These are phyloP conservation scores for Tuber microsphaerosporum DNA, from an alignment of 495 filamentous ascomycete species.

Conservation along the genomic window DNA sequence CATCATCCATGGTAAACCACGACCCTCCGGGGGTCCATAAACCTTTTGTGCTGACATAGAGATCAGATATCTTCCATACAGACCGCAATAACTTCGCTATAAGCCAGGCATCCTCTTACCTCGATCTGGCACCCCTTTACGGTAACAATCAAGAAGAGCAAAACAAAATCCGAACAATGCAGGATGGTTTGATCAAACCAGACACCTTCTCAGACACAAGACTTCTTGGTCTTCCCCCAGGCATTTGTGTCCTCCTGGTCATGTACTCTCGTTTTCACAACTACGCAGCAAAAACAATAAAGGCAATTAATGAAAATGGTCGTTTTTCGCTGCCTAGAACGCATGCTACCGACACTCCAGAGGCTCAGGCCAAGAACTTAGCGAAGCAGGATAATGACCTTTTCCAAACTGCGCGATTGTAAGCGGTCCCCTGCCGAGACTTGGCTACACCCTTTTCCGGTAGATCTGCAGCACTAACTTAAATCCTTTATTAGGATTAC, in stretches of 20 bases:
- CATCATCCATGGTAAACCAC: constrained; percentile 61
- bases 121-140: constrained; percentile 54
- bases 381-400: constrained; percentile 44
- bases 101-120: constrained; percentile 51
- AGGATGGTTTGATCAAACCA: constrained; percentile 50
- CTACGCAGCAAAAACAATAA: constrained; percentile 42
- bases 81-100: constrained; percentile 45
- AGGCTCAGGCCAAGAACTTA: not conserved
- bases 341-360: not conserved
- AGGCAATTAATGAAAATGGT: constrained; percentile 45
- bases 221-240: constrained; percentile 49
- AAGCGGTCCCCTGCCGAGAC: not conserved
- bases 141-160: constrained; percentile 49
- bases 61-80: constrained; percentile 50
- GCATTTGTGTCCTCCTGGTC: constrained; percentile 46
- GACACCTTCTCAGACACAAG: constrained; percentile 51
- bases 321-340: constrained; percentile 36
- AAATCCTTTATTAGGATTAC: constrained; percentile 33
- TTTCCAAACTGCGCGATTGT: constrained; percentile 46
- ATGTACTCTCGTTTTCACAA: constrained; percentile 48
- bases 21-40: constrained; percentile 26
- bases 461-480: not conserved
- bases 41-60: constrained; percentile 10
- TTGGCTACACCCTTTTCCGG: not conserved
- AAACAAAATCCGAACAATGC: constrained; percentile 46